These are phyloP conservation scores for Parietaria judaica DNA, from an alignment of 306 rosid genomes.

Conservation along the genomic window DNA sequence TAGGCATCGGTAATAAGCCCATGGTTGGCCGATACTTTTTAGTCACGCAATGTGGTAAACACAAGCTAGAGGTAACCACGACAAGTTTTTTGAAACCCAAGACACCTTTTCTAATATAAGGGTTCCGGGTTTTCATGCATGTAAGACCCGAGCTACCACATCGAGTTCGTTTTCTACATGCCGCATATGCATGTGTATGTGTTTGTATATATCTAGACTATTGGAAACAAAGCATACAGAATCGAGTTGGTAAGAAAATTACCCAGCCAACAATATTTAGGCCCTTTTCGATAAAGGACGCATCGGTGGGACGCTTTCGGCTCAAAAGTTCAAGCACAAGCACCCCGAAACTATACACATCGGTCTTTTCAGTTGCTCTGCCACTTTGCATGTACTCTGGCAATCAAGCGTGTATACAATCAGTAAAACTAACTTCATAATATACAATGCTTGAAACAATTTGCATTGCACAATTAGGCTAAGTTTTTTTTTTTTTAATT, in stretches of 20 bases:
- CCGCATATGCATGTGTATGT: too few relatives aligned
- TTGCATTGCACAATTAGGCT: neutral
- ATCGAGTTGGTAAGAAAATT: constrained; percentile 22
- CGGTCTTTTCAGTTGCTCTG: constrained; percentile 96
- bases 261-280: constrained; percentile 99
- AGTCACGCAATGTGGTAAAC: too few relatives aligned
- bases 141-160: too few relatives aligned
- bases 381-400: constrained; percentile 99
- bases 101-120: too few relatives aligned
- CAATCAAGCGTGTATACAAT: constrained; percentile 19
- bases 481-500: neutral
- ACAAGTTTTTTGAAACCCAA: too few relatives aligned
- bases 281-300: constrained; percentile 91
- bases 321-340: constrained; percentile 86
- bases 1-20: too few relatives aligned
- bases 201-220: neutral
- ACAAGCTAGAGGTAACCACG: too few relatives aligned
- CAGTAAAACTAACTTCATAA: neutral
- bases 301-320: constrained; percentile 96
- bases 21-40: too few relatives aligned
- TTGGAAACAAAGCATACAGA: neutral
- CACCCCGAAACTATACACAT: constrained; percentile 94
- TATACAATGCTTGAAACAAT: neutral
- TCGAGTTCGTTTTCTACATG: too few relatives aligned
- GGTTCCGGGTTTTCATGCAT: too few relatives aligned